Percentiles rank a stretch among this genome's conserved stretches.
phyloP scores from a whole-genome alignment of 345 rosid genomes.

The Pelargonium nanum region DNA sequence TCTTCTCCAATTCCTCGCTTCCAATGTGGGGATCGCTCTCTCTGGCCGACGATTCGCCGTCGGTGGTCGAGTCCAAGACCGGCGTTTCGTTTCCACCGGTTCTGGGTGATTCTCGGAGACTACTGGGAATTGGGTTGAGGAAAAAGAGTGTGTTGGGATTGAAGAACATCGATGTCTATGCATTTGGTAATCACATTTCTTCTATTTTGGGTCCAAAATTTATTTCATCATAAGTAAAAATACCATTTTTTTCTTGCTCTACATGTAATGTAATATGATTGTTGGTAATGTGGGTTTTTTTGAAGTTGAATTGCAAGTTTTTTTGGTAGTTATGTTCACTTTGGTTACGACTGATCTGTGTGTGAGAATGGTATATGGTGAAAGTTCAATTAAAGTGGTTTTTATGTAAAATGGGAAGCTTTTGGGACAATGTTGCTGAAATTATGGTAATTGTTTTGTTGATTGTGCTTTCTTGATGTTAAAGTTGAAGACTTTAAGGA shows the following conservation, averaged over 20 bases:
- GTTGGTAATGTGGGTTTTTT: background rate
- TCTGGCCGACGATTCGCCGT: constrained; percentile 44
- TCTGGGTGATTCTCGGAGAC: constrained; percentile 37
- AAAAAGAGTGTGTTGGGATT: constrained; percentile 59
- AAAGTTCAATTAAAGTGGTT: background rate
- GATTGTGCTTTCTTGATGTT: background rate
- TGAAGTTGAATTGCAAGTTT: background rate
- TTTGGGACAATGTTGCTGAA: background rate
- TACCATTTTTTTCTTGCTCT: background rate
- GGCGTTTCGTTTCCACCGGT: constrained; percentile 56
- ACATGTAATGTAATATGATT: background rate
- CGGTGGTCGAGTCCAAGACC: constrained; percentile 50
- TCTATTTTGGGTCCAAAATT: background rate
- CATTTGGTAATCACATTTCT: constrained; percentile 39
- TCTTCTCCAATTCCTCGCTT: constrained; percentile 21
- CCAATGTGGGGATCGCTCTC: constrained; percentile 57
- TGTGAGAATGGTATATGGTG: too few species aligned
- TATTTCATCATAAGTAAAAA: background rate
- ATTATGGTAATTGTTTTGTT: background rate
- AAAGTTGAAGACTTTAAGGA: background rate
- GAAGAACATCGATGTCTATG: constrained; percentile 79
- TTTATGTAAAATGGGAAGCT: background rate
- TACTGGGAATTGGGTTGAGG: constrained; percentile 74
- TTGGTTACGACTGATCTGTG: background rate
- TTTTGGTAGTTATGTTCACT: background rate